Conservation (phyloP, 352 stramenopile genomes). For the Globisporangium carolinianum region DNA sequence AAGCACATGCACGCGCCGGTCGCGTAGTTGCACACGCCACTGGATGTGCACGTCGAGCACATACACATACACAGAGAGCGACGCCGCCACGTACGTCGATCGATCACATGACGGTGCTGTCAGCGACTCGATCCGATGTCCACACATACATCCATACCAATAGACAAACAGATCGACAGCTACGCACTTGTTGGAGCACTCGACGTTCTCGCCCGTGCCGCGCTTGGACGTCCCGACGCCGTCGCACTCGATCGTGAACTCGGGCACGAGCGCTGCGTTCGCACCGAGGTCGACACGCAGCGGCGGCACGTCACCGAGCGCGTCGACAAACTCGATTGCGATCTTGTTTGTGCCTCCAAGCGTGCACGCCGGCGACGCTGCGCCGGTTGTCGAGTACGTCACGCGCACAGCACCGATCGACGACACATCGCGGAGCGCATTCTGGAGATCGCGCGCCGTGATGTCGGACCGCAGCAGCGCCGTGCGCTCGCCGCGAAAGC, state of each 20-base stretch:
- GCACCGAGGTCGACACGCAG: constrained; percentile 27
- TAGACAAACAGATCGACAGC: too few relatives aligned
- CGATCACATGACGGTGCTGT: too few relatives aligned
- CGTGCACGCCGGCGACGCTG: constrained; percentile 34
- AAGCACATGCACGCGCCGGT: constrained; percentile 57
- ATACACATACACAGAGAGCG: not conserved
- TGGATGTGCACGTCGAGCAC: constrained; percentile 4
- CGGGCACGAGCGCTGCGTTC: constrained; percentile 24
- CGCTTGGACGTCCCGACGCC: constrained; percentile 38
- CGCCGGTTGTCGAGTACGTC: constrained; percentile 34
- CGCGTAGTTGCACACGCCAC: constrained; percentile 52
- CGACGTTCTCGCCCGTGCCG: constrained; percentile 59
- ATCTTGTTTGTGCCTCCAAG: constrained; percentile 42
- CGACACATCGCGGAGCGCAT: constrained; percentile 29
- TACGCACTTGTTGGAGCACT: constrained; percentile 72
- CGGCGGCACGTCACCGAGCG: constrained; percentile 47
- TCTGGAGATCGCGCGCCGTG: constrained; percentile 24
- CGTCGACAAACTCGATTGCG: constrained; percentile 49
- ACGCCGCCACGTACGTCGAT: not conserved
- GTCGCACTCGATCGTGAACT: constrained; percentile 52
- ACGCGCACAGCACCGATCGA: constrained; percentile 38
- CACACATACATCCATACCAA: too few relatives aligned
- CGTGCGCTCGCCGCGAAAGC: constrained; percentile 35
- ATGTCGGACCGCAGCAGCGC: constrained; percentile 33
- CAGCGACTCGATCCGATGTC: too few relatives aligned